Evolutionary conservation across 139 green algal species (phyloP), one percentile per base, ranked within the genome.

Genomic region (Micractinium conductrix): DNA sequence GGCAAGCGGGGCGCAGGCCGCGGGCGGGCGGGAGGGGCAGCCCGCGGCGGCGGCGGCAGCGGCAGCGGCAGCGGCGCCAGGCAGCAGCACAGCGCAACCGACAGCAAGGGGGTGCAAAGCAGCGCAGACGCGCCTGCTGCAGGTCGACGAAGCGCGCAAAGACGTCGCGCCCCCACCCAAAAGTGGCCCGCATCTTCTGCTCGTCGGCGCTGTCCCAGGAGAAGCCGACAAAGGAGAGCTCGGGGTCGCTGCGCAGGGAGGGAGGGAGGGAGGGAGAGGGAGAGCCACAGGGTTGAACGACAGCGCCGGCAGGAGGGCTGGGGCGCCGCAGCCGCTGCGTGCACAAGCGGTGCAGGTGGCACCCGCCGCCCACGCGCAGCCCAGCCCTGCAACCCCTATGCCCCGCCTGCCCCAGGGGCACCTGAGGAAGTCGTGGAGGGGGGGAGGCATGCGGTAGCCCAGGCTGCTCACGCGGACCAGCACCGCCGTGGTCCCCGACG

Each of bases 161-260:
- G 40, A 90, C 67, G 17, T 44, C 35, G 44, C 78, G 85, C 8
- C 85, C 84, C 43, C n/a, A 21, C 4, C 79, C 79, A 86, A 90
- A 90, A 37, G 87, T 88, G 17, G 43, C 28, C 53, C 38, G 12
- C 87, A 89, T 87, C 44, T 90, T 90, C 14, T 3, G 33, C 30
- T 90, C 84, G 35, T 90, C 87, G 2, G 79, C 43, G 0, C 33
- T 35, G 43, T 89, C 84, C 87, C 87, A 90, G 17, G 87, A 86
- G 42, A 84, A 90, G 28, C 68, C 75, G 58, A 90, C 86, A 50
- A 89, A 75, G 7, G 76, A 84, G 30, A 89, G 42, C 14, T 44
- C 65, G 21, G 78, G 55, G 42, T 89, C 86, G 33, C 75, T 83
- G 73, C 80, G 44, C 24, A 37, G 75, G 2, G 12, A 2, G 21